Evolutionary conservation across 257 asterid species (phyloP).

Genomic region (Perilla frutescens): DNA sequence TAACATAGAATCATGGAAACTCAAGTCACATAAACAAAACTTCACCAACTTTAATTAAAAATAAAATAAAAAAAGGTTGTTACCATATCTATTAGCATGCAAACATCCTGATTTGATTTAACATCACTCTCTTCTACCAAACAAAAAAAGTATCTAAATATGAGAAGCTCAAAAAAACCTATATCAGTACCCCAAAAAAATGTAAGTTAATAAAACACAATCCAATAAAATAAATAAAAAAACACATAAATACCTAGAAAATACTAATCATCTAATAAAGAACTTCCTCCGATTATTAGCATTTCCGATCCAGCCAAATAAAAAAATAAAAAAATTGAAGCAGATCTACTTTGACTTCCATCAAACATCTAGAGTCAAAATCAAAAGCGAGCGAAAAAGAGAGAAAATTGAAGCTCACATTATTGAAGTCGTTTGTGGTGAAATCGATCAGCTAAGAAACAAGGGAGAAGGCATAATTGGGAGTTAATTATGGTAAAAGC

Average conservation of each 20-base stretch:
- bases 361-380: not conserved
- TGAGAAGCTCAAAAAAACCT: not conserved
- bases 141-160: not conserved
- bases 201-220: not conserved
- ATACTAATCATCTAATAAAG: not conserved
- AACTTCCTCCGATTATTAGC: too few relatives aligned
- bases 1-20: not conserved
- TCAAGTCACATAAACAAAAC: not conserved
- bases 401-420: slow-evolving; percentile 27
- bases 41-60: not conserved
- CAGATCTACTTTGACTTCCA: slow-evolving; percentile 12
- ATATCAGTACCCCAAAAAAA: not conserved
- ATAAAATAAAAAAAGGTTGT: not conserved
- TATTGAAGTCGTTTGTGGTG: not conserved
- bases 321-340: not conserved
- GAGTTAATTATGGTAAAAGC: slow-evolving; percentile 20
- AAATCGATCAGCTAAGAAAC: slow-evolving; percentile 31
- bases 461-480: not conserved
- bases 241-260: too few relatives aligned
- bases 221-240: too few relatives aligned
- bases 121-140: not conserved
- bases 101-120: not conserved
- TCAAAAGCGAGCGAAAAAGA: too few relatives aligned
- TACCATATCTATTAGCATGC: not conserved
- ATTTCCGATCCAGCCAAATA: not conserved